phyloP scores from a whole-genome alignment of 441 rosid species.

The Manihot esculenta region DNA sequence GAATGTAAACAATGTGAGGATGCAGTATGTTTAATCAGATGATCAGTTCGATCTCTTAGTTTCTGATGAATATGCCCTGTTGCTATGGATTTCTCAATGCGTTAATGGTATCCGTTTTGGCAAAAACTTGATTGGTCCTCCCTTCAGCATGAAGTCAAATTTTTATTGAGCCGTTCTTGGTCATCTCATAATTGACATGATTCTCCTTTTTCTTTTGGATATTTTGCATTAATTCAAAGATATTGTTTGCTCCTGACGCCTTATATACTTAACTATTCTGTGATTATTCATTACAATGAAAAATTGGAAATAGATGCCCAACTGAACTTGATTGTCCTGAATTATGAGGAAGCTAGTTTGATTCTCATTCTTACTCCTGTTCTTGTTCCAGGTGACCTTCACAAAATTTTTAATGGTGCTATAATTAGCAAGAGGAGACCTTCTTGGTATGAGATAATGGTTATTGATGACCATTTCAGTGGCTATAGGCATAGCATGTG shows the following conservation, averaged over 20 bases:
- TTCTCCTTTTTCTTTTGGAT: not conserved
- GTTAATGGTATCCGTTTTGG: not conserved
- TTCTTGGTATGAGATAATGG: conserved; percentile 12
- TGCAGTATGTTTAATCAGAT: not conserved
- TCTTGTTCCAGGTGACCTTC: conserved; percentile 6
- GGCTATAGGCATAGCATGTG: conserved; percentile 19
- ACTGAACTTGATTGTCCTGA: not conserved
- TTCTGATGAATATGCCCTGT: not conserved
- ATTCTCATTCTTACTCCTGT: not conserved
- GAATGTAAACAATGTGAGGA: not conserved
- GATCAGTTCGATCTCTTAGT: not conserved
- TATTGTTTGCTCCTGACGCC: not conserved
- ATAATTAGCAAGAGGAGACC: not conserved
- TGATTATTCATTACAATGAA: not conserved
- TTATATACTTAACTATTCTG: too few relatives aligned
- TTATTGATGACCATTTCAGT: conserved; percentile 22
- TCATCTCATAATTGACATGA: not conserved
- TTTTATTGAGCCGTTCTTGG: not conserved
- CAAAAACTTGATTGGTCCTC: not conserved
- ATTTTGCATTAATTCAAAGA: not conserved
- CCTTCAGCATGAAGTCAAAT: not conserved
- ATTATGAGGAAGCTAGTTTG: not conserved
- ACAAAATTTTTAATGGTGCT: not conserved
- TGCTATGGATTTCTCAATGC: not conserved
- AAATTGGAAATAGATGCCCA: not conserved